phyloP scores from a whole-genome alignment of 306 rosid species.

The Pyrus betulifolia region DNA sequence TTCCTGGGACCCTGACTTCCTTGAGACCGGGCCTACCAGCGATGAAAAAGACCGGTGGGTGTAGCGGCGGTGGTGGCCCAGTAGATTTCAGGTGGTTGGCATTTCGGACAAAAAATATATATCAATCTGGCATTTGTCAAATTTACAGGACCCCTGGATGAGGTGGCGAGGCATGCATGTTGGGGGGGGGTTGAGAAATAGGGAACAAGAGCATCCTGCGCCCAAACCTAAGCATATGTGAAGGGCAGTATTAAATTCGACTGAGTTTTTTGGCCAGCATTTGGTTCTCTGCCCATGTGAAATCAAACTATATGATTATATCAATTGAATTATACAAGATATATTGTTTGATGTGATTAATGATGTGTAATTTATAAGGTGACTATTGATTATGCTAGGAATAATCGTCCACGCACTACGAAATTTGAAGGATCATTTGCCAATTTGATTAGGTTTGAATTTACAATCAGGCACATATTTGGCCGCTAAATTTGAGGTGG shows the following conservation, averaged over 20 bases:
- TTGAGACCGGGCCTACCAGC: neutral
- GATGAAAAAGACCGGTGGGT: neutral
- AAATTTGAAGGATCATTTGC: too few relatives aligned
- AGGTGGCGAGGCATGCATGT: slow-evolving; percentile 3
- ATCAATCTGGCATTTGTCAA: neutral
- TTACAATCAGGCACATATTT: too few relatives aligned
- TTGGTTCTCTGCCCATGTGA: slow-evolving; percentile 3
- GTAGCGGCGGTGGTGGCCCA: neutral
- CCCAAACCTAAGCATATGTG: neutral
- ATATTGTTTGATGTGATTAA: too few relatives aligned
- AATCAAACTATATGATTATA: neutral
- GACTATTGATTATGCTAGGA: neutral
- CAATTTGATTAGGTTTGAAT: too few relatives aligned
- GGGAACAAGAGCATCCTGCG: slow-evolving; percentile 6
- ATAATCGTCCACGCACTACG: neutral
- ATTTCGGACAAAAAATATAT: neutral
- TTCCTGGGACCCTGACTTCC: neutral
- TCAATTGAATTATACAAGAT: neutral
- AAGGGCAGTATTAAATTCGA: neutral
- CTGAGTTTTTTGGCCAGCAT: neutral
- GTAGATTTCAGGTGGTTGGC: slow-evolving; percentile 7
- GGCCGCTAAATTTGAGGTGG: too few relatives aligned
- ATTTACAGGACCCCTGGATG: neutral
- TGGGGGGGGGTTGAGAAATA: slow-evolving; percentile 1
- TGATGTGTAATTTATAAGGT: neutral